These are phyloP conservation scores for Buxus sempervirens DNA, from an alignment of 164 flowering plant species.

Conservation along the genomic window DNA sequence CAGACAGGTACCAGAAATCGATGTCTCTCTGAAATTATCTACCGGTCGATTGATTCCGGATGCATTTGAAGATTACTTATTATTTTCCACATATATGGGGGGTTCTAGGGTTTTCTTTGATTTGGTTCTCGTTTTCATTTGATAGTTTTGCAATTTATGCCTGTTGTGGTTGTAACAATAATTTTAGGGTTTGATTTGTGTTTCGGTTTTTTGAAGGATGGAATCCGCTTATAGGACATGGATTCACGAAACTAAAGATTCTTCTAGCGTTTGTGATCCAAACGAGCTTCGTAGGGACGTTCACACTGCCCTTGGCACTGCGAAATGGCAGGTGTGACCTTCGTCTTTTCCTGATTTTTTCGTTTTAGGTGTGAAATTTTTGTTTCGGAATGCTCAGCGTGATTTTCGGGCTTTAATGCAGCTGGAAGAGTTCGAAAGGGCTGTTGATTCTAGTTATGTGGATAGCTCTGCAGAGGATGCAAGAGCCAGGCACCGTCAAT, in stretches of 20 bases:
- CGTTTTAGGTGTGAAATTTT: background rate
- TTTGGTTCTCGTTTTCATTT: background rate
- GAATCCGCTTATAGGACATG: conserved; percentile 85
- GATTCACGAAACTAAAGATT: conserved; percentile 56
- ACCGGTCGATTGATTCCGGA: conserved; percentile 6
- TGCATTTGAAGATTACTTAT: background rate
- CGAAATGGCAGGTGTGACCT: conserved; percentile 97
- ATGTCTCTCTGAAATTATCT: background rate
- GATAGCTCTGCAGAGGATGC: conserved; percentile 47
- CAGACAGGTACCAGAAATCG: conserved; percentile 55
- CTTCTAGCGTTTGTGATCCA: conserved; percentile 34
- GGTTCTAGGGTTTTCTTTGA: conserved; percentile 5
- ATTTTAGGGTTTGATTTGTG: conserved; percentile 1
- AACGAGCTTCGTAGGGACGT: conserved; percentile 69
- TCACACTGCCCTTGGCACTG: conserved; percentile 71
- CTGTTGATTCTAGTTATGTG: conserved; percentile 53
- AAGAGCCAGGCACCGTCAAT: conserved; percentile 65
- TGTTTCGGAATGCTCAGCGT: background rate
- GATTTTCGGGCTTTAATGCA: conserved; percentile 25
- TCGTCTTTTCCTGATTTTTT: background rate
- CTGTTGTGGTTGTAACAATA: background rate
- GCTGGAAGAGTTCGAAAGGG: conserved; percentile 87
- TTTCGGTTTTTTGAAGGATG: conserved; percentile 56
- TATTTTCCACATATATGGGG: background rate
- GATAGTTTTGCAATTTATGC: background rate